Base-by-base conservation (phyloP, 2,329 filamentous ascomycete genomes). In the Cytospora mali region DNA sequence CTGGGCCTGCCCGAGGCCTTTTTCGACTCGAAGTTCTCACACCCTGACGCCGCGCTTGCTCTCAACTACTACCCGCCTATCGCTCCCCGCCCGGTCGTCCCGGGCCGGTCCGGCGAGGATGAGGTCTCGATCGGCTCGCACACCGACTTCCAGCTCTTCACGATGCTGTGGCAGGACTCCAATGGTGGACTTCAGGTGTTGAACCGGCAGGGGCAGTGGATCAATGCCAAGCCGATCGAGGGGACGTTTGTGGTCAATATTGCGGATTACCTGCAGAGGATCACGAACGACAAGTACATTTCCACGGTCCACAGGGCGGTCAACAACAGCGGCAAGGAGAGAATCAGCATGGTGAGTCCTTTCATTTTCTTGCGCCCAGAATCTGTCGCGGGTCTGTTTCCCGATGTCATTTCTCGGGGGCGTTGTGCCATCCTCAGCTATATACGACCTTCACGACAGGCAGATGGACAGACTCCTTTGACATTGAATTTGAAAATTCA, bases 101-200 rank as follows among this genome's bases (percentile, higher is more conserved):
- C 70, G n/a, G 67, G 66, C 25, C 56, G 66, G 31, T 65, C 71
- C 31, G 69, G 72, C 58, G 60, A 66, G 23, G 61, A 69, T 1
- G 70, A 71, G 31, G 75, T 80, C 28, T 77, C 78, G 6, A 76
- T 81, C 42, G 81, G 81, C 11, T 81, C 78, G 18, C 83, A 83
- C 67, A 85, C 81, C 0, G 83, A 84, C 68, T 80, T 83, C 55
- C 80, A 82, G 53, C 74, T 82, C 33, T 80, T 85, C 60, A 83
- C 79, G 1, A 73, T 82, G 6, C 71, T 83, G 3, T 75, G 78
- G 66, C 80, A 82, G 62, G 78, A 81, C 60, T 65, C 69, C 3
- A 66, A 72, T 21, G 75, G 76, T 6, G 80, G 78, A 0, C 71
- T 83, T 13, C 73, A 82, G 65, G 78, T 82, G 0, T 69, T 79